Base-by-base conservation (phyloP, 306 rosid species). In the Chamaecrista fasciculata region DNA sequence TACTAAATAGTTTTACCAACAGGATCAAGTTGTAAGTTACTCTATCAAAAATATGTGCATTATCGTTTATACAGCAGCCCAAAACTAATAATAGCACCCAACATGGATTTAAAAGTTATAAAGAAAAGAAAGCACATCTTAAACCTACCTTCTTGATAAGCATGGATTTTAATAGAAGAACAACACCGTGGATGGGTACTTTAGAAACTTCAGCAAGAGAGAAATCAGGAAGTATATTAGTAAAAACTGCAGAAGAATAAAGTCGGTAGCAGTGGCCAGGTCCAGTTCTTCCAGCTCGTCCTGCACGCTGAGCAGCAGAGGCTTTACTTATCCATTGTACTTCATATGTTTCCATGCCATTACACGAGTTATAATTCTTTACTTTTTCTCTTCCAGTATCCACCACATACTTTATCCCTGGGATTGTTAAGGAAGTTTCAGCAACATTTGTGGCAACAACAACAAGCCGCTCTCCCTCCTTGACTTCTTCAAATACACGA, bases 401-500 rank as follows among this genome's bases (percentile, higher is more conserved):
- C 49, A 90, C 92, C 53, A 94, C 94, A 70, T 90, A 94, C 84
- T 86, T 93, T 75, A 94, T 76, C 33, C 98, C 94, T 57, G 97
- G 97, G 67, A 94, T 94, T 23, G 97, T 94, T 69, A 94, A 67
- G 31, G 98, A 94, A 65, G 98, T 94, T 84, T 94, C 98, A n/a
- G 98, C 98, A 73, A 94, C 98, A 82, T 94, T 94, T 11, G 96
- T 90, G 48, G 97, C 97, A 67, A 94, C 82, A 52, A 90, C 97
- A 67, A 94, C 79, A 42, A 94, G 97, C 44, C 98, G 81, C 59
- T 86, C 86, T 66, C 89, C 97, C 66, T 88, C 92, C 77, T 81
- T 79, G 31, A 88, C 89, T 65, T 65, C 86, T 66, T 86, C 91
- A 72, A 94, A 90, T 51, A 94, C 89, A 23, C 81, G 83, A 73